A percentile compares a stretch with the other conserved stretches of the same genome.
Conservation (phyloP, 352 stramenopile species). For the Peronospora belbahrii region DNA sequence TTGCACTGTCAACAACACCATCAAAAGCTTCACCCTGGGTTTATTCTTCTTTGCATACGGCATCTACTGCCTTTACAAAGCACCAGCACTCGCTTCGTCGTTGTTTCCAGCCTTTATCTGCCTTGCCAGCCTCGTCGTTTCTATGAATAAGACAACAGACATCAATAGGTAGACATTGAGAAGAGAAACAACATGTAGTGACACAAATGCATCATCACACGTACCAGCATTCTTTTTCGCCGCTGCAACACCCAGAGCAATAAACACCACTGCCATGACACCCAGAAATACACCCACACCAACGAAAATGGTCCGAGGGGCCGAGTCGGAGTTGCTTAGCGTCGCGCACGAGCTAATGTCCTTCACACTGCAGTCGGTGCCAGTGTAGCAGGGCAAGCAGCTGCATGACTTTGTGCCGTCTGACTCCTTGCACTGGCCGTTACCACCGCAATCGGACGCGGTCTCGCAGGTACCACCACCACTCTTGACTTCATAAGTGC, state of each 20-base stretch:
- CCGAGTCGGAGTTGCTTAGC: constrained; percentile 46
- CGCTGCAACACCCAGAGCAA: constrained; percentile 55
- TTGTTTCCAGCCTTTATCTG: constrained; percentile 49
- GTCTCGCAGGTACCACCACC: constrained; percentile 58
- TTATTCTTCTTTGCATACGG: not conserved
- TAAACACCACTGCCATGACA: constrained; percentile 72
- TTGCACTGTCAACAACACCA: constrained; percentile 9
- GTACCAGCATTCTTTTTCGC: constrained; percentile 69
- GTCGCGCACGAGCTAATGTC: constrained; percentile 60
- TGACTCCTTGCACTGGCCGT: constrained; percentile 62
- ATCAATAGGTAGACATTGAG: constrained; percentile 2
- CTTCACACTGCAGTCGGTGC: constrained; percentile 68
- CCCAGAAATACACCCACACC: constrained; percentile 61
- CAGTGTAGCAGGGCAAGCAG: constrained; percentile 73
- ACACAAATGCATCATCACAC: constrained; percentile 7
- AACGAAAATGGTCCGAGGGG: constrained; percentile 67
- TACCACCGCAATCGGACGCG: constrained; percentile 58
- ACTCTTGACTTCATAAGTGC: constrained; percentile 48
- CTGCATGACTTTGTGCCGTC: constrained; percentile 62
- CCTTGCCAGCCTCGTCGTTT: constrained; percentile 56
- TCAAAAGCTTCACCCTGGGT: constrained; percentile 14
- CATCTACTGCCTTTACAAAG: constrained; percentile 28
- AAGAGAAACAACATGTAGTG: not conserved
- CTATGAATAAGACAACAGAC: constrained; percentile 22
- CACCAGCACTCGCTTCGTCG: constrained; percentile 19